Conservation (phyloP, 768 basidiomycete species). For the Termitomyces sp. region DNA sequence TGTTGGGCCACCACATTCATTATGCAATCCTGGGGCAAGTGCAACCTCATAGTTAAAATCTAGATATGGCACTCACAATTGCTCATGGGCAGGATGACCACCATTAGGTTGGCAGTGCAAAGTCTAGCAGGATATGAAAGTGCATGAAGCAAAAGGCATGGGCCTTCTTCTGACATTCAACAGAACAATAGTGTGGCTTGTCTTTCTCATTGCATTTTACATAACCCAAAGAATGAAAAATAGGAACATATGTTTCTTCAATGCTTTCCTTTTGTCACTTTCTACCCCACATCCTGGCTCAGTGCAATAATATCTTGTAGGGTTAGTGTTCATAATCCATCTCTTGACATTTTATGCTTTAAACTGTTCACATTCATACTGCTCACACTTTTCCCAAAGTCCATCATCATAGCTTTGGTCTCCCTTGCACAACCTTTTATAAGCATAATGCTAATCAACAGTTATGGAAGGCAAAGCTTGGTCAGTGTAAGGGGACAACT, state of each 20-base stretch:
- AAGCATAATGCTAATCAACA: background rate
- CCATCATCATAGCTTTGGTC: background rate
- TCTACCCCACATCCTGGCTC: background rate
- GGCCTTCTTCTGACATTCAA: background rate
- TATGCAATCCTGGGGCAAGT: too few relatives aligned
- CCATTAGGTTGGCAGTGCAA: background rate
- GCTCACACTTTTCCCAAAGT: background rate
- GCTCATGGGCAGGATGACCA: background rate
- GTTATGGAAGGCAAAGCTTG: constrained; percentile 1
- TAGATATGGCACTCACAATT: background rate
- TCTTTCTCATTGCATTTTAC: background rate
- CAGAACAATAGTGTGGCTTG: constrained; percentile 1
- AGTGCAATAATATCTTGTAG: too few relatives aligned
- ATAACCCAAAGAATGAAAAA: background rate
- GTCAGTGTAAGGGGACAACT: too few relatives aligned
- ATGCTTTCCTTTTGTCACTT: background rate
- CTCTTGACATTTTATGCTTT: background rate
- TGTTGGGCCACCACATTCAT: too few relatives aligned
- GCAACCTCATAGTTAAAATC: too few relatives aligned
- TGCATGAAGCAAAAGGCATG: background rate
- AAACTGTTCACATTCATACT: background rate
- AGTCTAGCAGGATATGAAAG: background rate
- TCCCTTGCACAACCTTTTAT: background rate
- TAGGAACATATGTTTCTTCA: background rate
- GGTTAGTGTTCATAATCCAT: background rate